A percentile compares a stretch with the other conserved stretches of the same genome.
Evolutionary conservation across 2,329 filamentous ascomycete species (phyloP).

Genomic region (Colletotrichum paranaense): DNA sequence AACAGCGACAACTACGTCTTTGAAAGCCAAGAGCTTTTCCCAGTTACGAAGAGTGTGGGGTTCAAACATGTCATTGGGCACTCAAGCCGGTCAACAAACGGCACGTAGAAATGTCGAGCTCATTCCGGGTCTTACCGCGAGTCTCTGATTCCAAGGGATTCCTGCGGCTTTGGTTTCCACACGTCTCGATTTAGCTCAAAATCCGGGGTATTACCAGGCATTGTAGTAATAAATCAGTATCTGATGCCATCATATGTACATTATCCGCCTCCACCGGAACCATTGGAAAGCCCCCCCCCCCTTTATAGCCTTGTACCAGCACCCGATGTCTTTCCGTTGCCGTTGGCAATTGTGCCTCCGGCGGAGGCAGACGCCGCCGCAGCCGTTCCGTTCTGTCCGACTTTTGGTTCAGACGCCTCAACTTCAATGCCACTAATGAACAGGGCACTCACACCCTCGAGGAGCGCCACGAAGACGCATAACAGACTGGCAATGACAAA

Average conservation of each 20-base stretch:
- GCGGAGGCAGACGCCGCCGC: not conserved
- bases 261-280: not conserved
- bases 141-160: not conserved
- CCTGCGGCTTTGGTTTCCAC: not conserved
- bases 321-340: conserved; percentile 4
- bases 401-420: conserved; percentile 40
- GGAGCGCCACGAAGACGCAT: conserved; percentile 88
- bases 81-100: not conserved
- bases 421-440: conserved; percentile 87
- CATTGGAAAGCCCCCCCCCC: too few species aligned
- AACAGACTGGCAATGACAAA: conserved; percentile 92
- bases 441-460: conserved; percentile 87
- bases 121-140: not conserved
- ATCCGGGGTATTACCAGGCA: not conserved
- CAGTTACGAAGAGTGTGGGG: not conserved
- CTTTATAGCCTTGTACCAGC: not conserved
- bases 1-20: not conserved
- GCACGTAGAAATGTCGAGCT: not conserved
- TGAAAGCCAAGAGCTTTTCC: not conserved
- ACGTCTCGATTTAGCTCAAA: not conserved
- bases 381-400: not conserved
- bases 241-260: not conserved
- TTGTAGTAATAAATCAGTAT: not conserved
- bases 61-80: not conserved
- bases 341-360: not conserved